These are phyloP conservation scores for Exophiala bonariae DNA, from an alignment of 2,329 filamentous ascomycete genomes.

Conservation along the genomic window DNA sequence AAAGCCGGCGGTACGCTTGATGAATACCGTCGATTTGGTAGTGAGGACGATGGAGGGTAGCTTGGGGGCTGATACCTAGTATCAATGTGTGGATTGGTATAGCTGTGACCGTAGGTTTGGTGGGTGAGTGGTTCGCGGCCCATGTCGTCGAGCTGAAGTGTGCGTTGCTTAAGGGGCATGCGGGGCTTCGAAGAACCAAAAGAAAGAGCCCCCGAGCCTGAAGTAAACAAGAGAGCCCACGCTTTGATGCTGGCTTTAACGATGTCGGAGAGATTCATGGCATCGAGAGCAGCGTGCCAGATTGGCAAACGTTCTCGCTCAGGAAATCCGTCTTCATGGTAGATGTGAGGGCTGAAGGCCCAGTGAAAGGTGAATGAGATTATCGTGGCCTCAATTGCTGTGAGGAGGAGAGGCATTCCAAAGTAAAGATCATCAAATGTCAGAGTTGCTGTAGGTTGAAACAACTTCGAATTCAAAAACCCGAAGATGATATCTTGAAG, in stretches of 20 bases:
- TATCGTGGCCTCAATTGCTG: slow-evolving; percentile 79
- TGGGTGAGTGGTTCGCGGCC: too few species aligned
- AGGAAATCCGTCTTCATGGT: slow-evolving; percentile 3
- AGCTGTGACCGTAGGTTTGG: too few species aligned
- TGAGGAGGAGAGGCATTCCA: slow-evolving; percentile 72
- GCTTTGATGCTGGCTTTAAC: not conserved
- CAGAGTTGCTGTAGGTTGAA: slow-evolving; percentile 60
- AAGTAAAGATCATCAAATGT: slow-evolving; percentile 65
- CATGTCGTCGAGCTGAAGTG: too few species aligned
- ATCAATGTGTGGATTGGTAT: too few species aligned
- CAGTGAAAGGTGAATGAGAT: slow-evolving; percentile 76
- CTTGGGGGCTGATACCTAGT: too few species aligned
- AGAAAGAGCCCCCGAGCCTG: not conserved
- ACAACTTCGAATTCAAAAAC: slow-evolving; percentile 55
- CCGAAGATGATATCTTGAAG: slow-evolving; percentile 68
- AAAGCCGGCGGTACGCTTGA: too few species aligned
- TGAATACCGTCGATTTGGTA: too few species aligned
- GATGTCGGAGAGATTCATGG: slow-evolving; percentile 8
- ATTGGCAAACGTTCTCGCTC: not conserved
- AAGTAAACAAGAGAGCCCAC: not conserved
- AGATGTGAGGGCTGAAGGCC: slow-evolving; percentile 65
- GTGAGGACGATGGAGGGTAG: too few species aligned
- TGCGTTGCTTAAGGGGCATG: too few species aligned
- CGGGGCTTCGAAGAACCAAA: too few species aligned
- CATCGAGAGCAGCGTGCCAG: slow-evolving; percentile 3